phyloP scores from a whole-genome alignment of 306 rosid genomes.

The Betula pendula region DNA sequence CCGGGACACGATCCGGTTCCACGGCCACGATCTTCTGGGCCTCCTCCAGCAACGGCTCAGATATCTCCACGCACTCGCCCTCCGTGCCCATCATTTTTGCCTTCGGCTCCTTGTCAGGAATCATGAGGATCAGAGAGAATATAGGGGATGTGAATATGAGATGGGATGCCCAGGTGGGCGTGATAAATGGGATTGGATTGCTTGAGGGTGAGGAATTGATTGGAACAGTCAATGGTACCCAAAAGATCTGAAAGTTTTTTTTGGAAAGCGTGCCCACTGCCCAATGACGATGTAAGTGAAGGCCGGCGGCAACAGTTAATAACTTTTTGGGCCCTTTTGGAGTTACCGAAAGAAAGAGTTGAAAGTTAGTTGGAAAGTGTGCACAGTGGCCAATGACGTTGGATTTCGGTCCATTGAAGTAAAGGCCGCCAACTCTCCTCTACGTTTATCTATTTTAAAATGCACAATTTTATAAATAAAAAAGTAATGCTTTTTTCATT shows the following conservation, averaged over 20 bases:
- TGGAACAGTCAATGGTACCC: neutral
- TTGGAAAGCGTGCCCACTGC: neutral
- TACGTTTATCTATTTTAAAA: no score
- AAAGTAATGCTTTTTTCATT: no score
- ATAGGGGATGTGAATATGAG: neutral
- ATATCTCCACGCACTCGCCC: slow-evolving; percentile 46
- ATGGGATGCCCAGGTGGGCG: neutral
- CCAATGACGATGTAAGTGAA: neutral
- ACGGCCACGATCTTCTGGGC: slow-evolving; percentile 22
- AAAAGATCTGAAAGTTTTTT: neutral
- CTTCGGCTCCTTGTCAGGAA: neutral
- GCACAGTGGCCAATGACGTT: neutral
- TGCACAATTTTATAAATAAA: no score
- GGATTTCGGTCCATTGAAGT: neutral
- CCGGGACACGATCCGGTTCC: slow-evolving; percentile 47
- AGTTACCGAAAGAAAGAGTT: neutral
- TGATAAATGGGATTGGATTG: no score
- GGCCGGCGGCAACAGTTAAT: no score
- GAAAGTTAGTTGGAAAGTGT: neutral
- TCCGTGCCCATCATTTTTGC: slow-evolving; percentile 51
- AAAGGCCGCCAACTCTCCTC: neutral
- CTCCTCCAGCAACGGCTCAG: slow-evolving; percentile 53
- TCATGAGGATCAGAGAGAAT: neutral
- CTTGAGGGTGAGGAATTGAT: neutral
- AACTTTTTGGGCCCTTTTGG: no score